These are phyloP conservation scores for Tolypocladium capitatum DNA, from an alignment of 2,329 filamentous ascomycete genomes.

Conservation along the genomic window DNA sequence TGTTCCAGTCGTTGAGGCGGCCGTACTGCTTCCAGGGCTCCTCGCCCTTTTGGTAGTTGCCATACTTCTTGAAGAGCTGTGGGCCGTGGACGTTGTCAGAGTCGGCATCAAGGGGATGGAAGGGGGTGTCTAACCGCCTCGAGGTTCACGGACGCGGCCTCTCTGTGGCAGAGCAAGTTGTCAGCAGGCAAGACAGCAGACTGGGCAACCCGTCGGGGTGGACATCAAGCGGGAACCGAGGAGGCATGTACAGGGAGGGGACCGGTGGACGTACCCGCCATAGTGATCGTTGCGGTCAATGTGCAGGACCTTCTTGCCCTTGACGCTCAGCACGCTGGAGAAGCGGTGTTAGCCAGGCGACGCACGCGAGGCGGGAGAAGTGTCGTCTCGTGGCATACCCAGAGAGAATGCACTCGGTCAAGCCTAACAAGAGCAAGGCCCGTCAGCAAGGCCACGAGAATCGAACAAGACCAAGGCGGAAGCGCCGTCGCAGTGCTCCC, in stretches of 20 bases:
- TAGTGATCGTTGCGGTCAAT: constrained; percentile 98
- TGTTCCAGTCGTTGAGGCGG: constrained; percentile 96
- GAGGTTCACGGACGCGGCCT: constrained; percentile 93
- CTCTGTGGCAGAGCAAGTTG: constrained; percentile 29
- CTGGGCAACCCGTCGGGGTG: background rate
- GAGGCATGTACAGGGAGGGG: background rate
- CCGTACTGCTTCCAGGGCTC: constrained; percentile 99
- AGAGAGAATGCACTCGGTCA: constrained; percentile 98
- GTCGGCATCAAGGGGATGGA: constrained; percentile 5
- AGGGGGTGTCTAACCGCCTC: constrained; percentile 54
- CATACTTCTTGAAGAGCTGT: constrained; percentile 93
- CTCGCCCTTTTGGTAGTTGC: constrained; percentile 63
- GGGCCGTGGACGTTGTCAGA: constrained; percentile 5
- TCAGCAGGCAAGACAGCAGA: background rate
- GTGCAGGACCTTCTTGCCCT: constrained; percentile 97
- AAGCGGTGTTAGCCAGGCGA: constrained; percentile 19
- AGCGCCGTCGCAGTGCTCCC: no score
- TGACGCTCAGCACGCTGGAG: constrained; percentile 75
- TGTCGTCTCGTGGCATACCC: constrained; percentile 47
- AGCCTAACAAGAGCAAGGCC: constrained; percentile 43
- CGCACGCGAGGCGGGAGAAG: background rate
- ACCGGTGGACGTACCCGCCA: constrained; percentile 59
- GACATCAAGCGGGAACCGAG: background rate
- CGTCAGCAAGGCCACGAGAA: constrained; percentile 7
- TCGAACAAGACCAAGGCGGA: background rate